A percentile compares a stretch with the other conserved stretches of the same genome.
Evolutionary conservation across 2,329 filamentous ascomycete species (phyloP).

Genomic region (Juglanconis juglandina): DNA sequence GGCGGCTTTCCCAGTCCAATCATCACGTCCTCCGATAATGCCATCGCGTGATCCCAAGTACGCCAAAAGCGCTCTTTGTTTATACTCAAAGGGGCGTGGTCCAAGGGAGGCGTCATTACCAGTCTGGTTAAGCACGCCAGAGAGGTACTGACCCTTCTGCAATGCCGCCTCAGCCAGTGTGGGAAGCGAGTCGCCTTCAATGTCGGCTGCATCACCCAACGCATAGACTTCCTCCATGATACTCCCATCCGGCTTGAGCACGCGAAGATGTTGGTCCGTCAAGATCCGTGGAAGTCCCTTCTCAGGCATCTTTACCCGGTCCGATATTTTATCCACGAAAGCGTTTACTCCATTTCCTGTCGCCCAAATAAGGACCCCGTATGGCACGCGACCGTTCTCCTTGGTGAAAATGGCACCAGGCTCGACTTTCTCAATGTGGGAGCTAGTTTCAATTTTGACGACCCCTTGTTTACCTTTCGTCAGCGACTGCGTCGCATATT

Average conservation of each 20-base stretch:
- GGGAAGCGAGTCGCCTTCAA: conserved; percentile 32
- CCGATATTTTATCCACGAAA: conserved; percentile 21
- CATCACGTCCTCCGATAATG: conserved; percentile 34
- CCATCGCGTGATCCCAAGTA: conserved; percentile 41
- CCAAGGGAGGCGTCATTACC: background rate
- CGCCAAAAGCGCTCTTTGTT: conserved; percentile 34
- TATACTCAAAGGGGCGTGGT: conserved; percentile 32
- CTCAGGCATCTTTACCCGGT: conserved; percentile 23
- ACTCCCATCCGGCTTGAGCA: conserved; percentile 25
- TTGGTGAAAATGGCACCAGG: conserved; percentile 31
- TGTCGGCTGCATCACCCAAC: conserved; percentile 35
- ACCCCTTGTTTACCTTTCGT: conserved; percentile 24
- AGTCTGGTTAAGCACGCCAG: conserved; percentile 17
- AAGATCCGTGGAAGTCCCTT: conserved; percentile 18
- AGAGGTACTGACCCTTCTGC: conserved; percentile 35
- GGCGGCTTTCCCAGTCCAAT: conserved; percentile 38
- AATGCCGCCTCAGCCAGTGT: conserved; percentile 34
- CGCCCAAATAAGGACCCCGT: conserved; percentile 29
- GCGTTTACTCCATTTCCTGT: conserved; percentile 22
- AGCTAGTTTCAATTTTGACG: conserved; percentile 34
- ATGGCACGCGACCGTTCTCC: conserved; percentile 37
- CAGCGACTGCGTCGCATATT: conserved; percentile 38
- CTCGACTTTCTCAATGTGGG: conserved; percentile 20
- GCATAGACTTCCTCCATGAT: conserved; percentile 29
- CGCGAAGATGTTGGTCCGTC: conserved; percentile 21